These are phyloP conservation scores for Tetrapisispora nanseiensis DNA, from an alignment of 805 yeast species.

Conservation along the genomic window DNA sequence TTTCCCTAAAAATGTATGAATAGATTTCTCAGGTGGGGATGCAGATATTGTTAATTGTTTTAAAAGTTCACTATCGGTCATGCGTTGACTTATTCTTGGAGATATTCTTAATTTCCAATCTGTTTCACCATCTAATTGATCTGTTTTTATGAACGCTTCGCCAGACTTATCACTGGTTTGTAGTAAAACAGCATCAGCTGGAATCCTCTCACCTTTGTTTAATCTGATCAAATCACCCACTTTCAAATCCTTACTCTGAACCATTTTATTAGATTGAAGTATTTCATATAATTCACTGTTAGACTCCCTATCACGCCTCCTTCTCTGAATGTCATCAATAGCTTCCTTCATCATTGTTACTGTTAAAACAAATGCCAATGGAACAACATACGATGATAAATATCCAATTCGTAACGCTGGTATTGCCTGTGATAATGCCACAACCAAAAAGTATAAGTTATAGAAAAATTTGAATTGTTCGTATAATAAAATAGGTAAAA, in stretches of 20 bases:
- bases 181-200: constrained; percentile 83
- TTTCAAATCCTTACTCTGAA: constrained; percentile 50
- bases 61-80: constrained; percentile 38
- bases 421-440: constrained; percentile 86
- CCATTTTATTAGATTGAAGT: constrained; percentile 36
- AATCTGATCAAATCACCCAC: constrained; percentile 81
- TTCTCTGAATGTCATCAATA: constrained; percentile 81
- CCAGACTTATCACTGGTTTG: constrained; percentile 76
- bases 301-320: constrained; percentile 83
- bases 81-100: constrained; percentile 55
- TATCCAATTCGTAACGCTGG: constrained; percentile 91
- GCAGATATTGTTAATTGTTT: constrained; percentile 51
- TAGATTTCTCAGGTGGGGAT: constrained; percentile 72
- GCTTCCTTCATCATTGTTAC: constrained; percentile 97
- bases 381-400: constrained; percentile 84
- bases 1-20: constrained; percentile 73
- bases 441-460: constrained; percentile 82
- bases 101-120: constrained; percentile 95
- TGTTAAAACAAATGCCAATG: constrained; percentile 80
- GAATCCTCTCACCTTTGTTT: constrained; percentile 79
- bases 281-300: constrained; percentile 78
- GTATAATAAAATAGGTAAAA: constrained; percentile 78
- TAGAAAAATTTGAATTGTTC: constrained; percentile 97
- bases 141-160: constrained; percentile 90
- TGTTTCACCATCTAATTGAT: constrained; percentile 97